phyloP scores from a whole-genome alignment of 177 flowering plant species.

The Vitis hybrid region DNA sequence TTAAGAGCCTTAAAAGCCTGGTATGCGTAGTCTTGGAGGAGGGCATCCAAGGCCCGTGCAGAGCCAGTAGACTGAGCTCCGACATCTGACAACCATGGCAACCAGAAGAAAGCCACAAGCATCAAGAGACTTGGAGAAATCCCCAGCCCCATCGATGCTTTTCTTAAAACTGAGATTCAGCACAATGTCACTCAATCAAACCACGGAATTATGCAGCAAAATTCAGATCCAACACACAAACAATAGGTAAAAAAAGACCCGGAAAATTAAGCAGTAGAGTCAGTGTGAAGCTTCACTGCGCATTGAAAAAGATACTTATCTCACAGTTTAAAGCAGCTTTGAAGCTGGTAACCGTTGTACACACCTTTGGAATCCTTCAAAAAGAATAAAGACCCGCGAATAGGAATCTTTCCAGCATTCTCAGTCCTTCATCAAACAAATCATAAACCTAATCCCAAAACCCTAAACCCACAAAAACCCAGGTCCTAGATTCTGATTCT shows the following conservation, averaged over 20 bases:
- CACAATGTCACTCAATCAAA: slow-evolving; percentile 7
- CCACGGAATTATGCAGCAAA: not conserved
- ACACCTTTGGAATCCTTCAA: not conserved
- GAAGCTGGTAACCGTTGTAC: slow-evolving; percentile 34
- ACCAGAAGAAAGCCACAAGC: slow-evolving; percentile 30
- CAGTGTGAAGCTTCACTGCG: not conserved
- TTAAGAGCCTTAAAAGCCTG: slow-evolving; percentile 60
- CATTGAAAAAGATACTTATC: not conserved
- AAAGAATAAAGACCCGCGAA: no score
- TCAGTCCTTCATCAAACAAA: no score
- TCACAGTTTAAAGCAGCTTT: slow-evolving; percentile 24
- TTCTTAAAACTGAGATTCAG: slow-evolving; percentile 10
- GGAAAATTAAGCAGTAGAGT: no score
- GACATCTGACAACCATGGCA: slow-evolving; percentile 20
- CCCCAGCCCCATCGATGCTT: slow-evolving; percentile 60
- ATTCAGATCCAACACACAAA: slow-evolving; percentile 10
- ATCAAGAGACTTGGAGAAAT: slow-evolving; percentile 40
- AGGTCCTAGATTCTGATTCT: no score
- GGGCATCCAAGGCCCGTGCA: slow-evolving; percentile 51
- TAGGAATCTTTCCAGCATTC: no score
- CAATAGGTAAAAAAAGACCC: slow-evolving; percentile 9
- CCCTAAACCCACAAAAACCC: no score
- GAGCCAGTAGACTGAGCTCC: slow-evolving; percentile 32
- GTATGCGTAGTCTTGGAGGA: slow-evolving; percentile 82
- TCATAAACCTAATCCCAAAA: no score